A percentile compares a stretch with the other conserved stretches of the same genome.
phyloP scores from a whole-genome alignment of 2,329 filamentous ascomycete genomes.

The Ceratocystis huliohia region DNA sequence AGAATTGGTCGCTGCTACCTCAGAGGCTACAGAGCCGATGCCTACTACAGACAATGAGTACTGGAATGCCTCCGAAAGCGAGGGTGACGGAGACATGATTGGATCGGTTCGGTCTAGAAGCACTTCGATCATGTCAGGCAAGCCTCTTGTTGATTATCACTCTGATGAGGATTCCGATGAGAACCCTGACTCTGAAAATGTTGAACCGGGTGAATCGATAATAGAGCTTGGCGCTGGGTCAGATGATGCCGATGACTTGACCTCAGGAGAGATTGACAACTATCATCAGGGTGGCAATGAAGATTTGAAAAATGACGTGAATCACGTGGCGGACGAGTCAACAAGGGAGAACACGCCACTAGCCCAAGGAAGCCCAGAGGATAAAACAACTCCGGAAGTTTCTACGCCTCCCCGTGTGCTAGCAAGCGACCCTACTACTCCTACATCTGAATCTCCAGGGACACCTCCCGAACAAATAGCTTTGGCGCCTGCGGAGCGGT shows the following conservation, averaged over 20 bases:
- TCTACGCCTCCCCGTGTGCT: constrained; percentile 20
- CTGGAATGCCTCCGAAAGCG: constrained; percentile 72
- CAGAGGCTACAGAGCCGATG: constrained; percentile 9
- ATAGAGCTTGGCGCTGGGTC: background rate
- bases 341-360: background rate
- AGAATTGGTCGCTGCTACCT: background rate
- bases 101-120: constrained; percentile 13
- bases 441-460: constrained; percentile 24
- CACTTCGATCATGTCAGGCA: constrained; percentile 43
- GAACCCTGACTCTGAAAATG: constrained; percentile 44
- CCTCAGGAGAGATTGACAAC: background rate
- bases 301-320: background rate
- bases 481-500: constrained; percentile 55
- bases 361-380: background rate
- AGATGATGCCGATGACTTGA: background rate
- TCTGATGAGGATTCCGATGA: constrained; percentile 69
- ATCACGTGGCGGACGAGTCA: background rate
- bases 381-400: constrained; percentile 18
- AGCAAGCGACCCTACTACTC: constrained; percentile 21
- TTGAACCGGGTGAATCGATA: background rate
- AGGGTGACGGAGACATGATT: constrained; percentile 25
- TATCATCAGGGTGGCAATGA: background rate
- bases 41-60: constrained; percentile 54
- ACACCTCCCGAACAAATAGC: constrained; percentile 28
- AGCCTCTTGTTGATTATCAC: constrained; percentile 78